Base-by-base conservation (phyloP, 2,329 filamentous ascomycete genomes). In the Beauveria varroae region DNA sequence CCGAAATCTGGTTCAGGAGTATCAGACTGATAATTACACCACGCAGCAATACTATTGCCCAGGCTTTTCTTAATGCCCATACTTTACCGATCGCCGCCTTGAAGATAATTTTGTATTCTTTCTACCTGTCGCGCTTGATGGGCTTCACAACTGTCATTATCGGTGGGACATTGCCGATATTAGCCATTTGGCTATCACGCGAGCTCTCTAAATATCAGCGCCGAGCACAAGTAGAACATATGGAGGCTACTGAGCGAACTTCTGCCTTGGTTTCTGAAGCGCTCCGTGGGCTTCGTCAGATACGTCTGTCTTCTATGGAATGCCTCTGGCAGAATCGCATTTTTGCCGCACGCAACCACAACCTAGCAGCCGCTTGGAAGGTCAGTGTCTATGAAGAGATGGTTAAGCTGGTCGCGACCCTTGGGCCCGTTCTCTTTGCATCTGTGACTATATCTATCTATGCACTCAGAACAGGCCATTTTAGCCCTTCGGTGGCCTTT, bases 291-390 rank as follows among this genome's bases (percentile, higher is more conserved):
- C 50, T 62, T n/a, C 55, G 62, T 7, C 49, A 60, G 26, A 62
- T 64, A 28, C 63, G 60, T 16, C 51, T 64, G 14, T 62, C 60
- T 7, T 64, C 63, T 6, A 57, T 57, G 60, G 63, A 64, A 47
- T n/a, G 16, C 8, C 12, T 60, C 49, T 64, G 63, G 63, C 43
- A 60, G 9, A 14, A 40, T 12, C 50, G 37, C 30, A 46, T 62
- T 34, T 55, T 60, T 30, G 30, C 18, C 12, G 34, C 52, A 8
- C 50, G 63, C 10, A 37, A 64, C 12, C 24, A 57, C 8, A 44
- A 54, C 26, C 44, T 62, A 10, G 47, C 18, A 4, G 22, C 46
- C 6, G 57, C 57, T 16, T 64, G 63, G 63, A 43, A 9, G 41
- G 37, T 20, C 7, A 54, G 57, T 37, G 26, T 54, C 1, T 24